Percentiles rank a stretch among this genome's conserved stretches.
Evolutionary conservation across 345 rosid species (phyloP).

Genomic region (Gossypioides kirkii): DNA sequence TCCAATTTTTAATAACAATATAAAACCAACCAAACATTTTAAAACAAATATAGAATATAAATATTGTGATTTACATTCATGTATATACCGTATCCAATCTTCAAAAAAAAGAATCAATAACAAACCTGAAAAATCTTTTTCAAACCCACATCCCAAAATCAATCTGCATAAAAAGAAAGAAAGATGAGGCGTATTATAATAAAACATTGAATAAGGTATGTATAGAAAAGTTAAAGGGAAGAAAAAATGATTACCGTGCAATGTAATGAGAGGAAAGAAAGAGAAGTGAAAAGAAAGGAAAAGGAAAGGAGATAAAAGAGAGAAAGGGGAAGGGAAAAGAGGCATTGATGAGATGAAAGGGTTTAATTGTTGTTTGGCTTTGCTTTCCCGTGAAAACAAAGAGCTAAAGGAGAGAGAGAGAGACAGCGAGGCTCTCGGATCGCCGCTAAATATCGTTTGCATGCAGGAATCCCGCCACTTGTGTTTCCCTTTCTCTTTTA

Average conservation of each 20-base stretch:
- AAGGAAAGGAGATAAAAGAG: slow-evolving; percentile 3
- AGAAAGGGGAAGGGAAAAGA: neutral
- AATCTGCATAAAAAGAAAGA: neutral
- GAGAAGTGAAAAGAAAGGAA: slow-evolving; percentile 18
- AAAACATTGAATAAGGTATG: neutral
- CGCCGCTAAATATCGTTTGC: slow-evolving; percentile 52
- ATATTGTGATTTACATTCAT: neutral
- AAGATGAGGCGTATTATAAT: neutral
- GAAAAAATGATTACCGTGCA: slow-evolving; percentile 3
- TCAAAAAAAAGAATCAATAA: neutral
- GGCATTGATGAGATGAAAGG: slow-evolving; percentile 24
- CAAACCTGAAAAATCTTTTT: neutral
- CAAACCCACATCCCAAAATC: neutral
- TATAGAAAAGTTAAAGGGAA: neutral
- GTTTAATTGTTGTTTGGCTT: neutral
- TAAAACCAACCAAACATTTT: neutral
- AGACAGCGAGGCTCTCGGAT: slow-evolving; percentile 55
- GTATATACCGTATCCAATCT: neutral
- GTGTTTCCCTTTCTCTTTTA: slow-evolving; percentile 16
- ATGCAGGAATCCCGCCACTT: slow-evolving; percentile 62
- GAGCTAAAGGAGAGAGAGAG: slow-evolving; percentile 18
- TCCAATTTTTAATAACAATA: neutral
- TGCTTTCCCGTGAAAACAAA: slow-evolving; percentile 34
- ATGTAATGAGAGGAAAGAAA: slow-evolving; percentile 4
- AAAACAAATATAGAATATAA: neutral